These are phyloP conservation scores for Syzygium syzygioides DNA, from an alignment of 441 rosid genomes.

Conservation along the genomic window DNA sequence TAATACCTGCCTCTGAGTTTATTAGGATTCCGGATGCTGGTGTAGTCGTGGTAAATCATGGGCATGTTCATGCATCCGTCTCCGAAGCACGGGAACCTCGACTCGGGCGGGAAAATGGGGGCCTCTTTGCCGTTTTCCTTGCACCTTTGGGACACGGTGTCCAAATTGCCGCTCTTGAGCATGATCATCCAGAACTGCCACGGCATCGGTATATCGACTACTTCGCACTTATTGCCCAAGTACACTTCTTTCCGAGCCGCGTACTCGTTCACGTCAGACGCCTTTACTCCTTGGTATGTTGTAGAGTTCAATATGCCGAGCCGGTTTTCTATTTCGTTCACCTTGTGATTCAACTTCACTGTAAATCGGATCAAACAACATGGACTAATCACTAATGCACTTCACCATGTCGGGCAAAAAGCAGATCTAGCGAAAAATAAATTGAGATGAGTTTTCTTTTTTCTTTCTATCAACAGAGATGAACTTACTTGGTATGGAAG, in stretches of 20 bases:
- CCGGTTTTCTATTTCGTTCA: background rate
- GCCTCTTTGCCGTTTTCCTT: background rate
- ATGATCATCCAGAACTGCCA: constrained; percentile 7
- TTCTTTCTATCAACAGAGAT: background rate
- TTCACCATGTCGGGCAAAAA: background rate
- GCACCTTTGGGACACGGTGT: background rate
- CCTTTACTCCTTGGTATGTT: background rate
- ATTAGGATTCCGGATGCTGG: background rate
- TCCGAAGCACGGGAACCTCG: background rate
- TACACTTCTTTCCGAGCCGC: background rate
- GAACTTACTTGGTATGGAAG: background rate
- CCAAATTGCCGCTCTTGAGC: background rate
- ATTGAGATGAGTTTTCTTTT: background rate
- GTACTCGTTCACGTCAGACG: background rate
- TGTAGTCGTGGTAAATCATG: background rate
- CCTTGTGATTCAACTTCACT: background rate
- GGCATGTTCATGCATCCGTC: constrained; percentile 4
- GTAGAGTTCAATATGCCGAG: background rate
- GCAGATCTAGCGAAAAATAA: background rate
- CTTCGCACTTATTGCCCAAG: background rate
- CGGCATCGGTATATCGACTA: background rate
- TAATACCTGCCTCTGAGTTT: background rate
- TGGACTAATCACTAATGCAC: background rate
- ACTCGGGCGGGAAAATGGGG: background rate
- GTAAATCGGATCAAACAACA: background rate